These are phyloP conservation scores for Speleostelium caveatum DNA, from an alignment of 78 protist species.

Conservation along the genomic window DNA sequence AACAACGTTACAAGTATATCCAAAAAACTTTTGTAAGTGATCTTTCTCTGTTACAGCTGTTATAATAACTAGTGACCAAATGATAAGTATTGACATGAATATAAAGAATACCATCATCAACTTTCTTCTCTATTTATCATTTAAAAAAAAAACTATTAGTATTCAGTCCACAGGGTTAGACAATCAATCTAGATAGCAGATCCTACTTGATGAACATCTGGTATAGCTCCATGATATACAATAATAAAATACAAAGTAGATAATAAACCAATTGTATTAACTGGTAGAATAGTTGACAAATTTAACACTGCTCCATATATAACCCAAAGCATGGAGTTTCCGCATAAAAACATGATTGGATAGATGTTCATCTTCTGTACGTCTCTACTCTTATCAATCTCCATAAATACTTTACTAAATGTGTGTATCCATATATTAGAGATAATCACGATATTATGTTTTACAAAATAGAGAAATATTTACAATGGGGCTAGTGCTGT, in stretches of 20 bases:
- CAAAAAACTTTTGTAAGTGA: background rate
- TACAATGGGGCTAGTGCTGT: too few species aligned
- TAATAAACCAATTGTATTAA: slow-evolving; percentile 46
- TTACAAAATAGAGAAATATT: too few species aligned
- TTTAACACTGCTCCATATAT: slow-evolving; percentile 9
- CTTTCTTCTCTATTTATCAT: slow-evolving; percentile 3
- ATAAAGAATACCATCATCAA: slow-evolving; percentile 3
- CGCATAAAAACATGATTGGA: slow-evolving; percentile 49
- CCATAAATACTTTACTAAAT: background rate
- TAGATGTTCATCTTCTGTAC: slow-evolving; percentile 22
- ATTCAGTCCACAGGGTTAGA: background rate
- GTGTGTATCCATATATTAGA: too few species aligned
- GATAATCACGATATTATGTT: too few species aligned
- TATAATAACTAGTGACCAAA: background rate
- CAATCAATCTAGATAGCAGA: background rate
- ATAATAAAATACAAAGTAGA: slow-evolving; percentile 16
- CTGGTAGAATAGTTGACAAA: slow-evolving; percentile 26
- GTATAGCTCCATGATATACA: background rate
- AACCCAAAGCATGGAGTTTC: slow-evolving; percentile 32
- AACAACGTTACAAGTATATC: slow-evolving; percentile 29
- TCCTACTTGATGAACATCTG: background rate
- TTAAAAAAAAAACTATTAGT: too few species aligned
- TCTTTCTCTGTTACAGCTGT: background rate
- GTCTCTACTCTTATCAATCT: background rate
- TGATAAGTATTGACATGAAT: background rate